Base-by-base conservation (phyloP, 805 yeast species). In the Candida germanica region DNA sequence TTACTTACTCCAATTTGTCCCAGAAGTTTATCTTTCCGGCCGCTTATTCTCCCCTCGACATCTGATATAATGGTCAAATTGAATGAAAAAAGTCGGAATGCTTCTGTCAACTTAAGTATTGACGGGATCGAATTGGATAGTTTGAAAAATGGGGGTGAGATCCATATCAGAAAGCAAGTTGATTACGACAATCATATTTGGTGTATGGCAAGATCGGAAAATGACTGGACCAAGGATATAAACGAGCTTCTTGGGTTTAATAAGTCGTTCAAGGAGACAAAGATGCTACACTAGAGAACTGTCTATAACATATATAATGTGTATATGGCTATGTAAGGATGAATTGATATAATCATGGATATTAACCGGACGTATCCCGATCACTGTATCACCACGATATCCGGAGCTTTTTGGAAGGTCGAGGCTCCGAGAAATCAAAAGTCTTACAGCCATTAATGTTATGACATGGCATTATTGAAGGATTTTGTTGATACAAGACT, bases 1-100 rank as follows among this genome's bases (percentile, higher is more conserved):
- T 62, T 89, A 31, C 58, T 89, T 21, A 85, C 96, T 0, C 97
- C 97, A 8, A 86, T 89, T 33, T 88, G 96, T 53, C 97, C 98
- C 6, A 63, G 96, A 39, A 84, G 95, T 10, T 66, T 89, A 19
- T 83, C 93, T n/a, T 89, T 89, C 56, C 66, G 98, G 51, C 98
- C 97, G 3, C 61, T 89, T 31, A 72, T 89, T 5, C 66, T 89
- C 37, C 97, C 98, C 0, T 70, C 82, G 17, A 72, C 83, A 2
- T 80, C 94, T 3, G 87, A 82, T 48, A 79, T 91, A 14, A 75
- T 71, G 61, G 71, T 85, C 25, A 72, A 73, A 49, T 69, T 84
- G 12, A 69, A 77, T 3, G 35, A 38, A n/a, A 71, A 72, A 27
- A 63, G 68, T 42, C 49, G 75, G 23, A 64, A 64, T 39, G 49